Base-by-base conservation (phyloP, 2,329 filamentous ascomycete genomes). In the Sporothrix dimorphospora region DNA sequence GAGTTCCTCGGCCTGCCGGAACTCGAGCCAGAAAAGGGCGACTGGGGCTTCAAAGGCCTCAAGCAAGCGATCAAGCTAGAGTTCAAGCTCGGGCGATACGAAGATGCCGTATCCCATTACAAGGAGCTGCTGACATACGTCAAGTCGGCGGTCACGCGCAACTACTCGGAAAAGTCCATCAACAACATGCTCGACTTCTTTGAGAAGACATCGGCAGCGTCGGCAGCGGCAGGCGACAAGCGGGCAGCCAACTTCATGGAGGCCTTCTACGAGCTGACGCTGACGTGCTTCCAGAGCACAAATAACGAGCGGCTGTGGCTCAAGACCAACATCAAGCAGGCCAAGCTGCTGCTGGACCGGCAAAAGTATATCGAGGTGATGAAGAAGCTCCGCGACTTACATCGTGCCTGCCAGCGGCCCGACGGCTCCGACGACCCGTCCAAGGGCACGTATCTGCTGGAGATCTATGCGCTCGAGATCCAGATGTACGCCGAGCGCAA, bases 121-220 rank as follows among this genome's bases (percentile, higher is more conserved):
- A 91, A 89, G 75, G 94, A 98, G 83, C 93, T 99, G 40, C 89
- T 99, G 75, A 98, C 94, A 63, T 99, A 98, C 79, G 94, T 98
- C 83, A 97, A 96, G 81, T 97, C 93, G 3, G 95, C 95, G 8
- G 95, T 99, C 63, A 98, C 96, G 53, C 90, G 96, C 75, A 99
- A 98, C 82, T 98, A 98, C 82, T 98, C 96, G 1, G 96, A 99
- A 82, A 98, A 98, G 81, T 98, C 95, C 14, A 97, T 99, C 84
- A 98, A 98, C 83, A 98, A 98, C 81, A 97, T 99, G 91, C 90
- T 99, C 63, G 96, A 98, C 83, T 97, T 92, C 80, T 96, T 99
- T 76, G 95, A 98, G 81, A 98, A 98, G 83, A 92, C 89, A n/a
- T 86, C 89, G 14, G 91, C 89, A 4, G 87, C 91, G 4, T 42